Conservation (phyloP, 2,329 filamentous ascomycete species). For the Trichoderma sp. region DNA sequence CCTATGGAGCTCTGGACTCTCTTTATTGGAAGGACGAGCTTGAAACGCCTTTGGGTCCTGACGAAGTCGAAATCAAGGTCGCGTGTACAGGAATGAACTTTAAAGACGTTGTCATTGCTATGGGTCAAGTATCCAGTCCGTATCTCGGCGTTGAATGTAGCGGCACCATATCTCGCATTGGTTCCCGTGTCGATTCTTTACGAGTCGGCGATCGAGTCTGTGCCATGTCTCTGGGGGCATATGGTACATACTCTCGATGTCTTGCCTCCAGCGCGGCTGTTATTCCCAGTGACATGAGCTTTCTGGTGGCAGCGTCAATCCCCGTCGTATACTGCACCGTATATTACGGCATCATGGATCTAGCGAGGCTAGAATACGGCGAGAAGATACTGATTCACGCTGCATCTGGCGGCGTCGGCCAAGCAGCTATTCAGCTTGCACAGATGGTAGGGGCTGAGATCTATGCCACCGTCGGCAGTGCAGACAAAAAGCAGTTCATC, state of each 20-base stretch:
- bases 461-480: slow-evolving; percentile 48
- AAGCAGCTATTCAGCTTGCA: slow-evolving; percentile 46
- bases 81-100: slow-evolving; percentile 51
- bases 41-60: slow-evolving; percentile 37
- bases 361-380: slow-evolving; percentile 44
- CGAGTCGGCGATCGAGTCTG: slow-evolving; percentile 76
- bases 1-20: slow-evolving; percentile 45
- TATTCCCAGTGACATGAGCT: slow-evolving; percentile 45
- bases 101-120: slow-evolving; percentile 51
- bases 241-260: slow-evolving; percentile 42
- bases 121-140: slow-evolving; percentile 43
- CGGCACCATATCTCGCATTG: slow-evolving; percentile 53
- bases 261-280: slow-evolving; percentile 41
- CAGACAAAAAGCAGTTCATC: slow-evolving; percentile 45
- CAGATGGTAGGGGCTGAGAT: slow-evolving; percentile 47
- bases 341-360: slow-evolving; percentile 45
- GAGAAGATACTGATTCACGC: slow-evolving; percentile 48
- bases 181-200: slow-evolving; percentile 63
- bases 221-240: slow-evolving; percentile 42
- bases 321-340: slow-evolving; percentile 49
- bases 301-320: slow-evolving; percentile 46
- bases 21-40: slow-evolving; percentile 47
- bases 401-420: slow-evolving; percentile 46
- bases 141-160: slow-evolving; percentile 48
- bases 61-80: slow-evolving; percentile 51